phyloP scores from a whole-genome alignment of 768 basidiomycete species.

The Leucocoprinus birnbaumii region DNA sequence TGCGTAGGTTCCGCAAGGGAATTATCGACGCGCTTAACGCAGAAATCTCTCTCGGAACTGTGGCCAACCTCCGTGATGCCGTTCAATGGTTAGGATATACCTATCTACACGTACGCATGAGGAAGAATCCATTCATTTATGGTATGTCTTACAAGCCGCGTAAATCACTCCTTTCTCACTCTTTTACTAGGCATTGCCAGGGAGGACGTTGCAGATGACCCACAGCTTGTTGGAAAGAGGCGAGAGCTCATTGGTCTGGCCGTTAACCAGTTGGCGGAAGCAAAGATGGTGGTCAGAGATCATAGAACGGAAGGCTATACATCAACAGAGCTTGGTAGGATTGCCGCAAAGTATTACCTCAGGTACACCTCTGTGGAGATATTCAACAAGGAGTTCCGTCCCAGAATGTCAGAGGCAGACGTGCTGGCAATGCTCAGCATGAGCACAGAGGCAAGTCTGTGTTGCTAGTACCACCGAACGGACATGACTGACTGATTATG shows the following conservation, averaged over 20 bases:
- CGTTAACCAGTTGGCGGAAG: slow-evolving; percentile 61
- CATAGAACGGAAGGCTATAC: slow-evolving; percentile 51
- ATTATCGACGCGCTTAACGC: slow-evolving; percentile 93
- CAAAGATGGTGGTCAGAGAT: slow-evolving; percentile 84
- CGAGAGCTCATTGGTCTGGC: slow-evolving; percentile 63
- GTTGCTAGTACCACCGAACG: background rate
- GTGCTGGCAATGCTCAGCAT: slow-evolving; percentile 80
- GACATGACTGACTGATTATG: slow-evolving; percentile 1
- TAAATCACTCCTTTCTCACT: background rate
- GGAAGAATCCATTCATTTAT: slow-evolving; percentile 84
- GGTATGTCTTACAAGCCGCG: slow-evolving; percentile 49
- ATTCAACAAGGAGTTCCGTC: slow-evolving; percentile 76
- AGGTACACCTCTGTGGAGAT: slow-evolving; percentile 81
- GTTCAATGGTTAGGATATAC: slow-evolving; percentile 97
- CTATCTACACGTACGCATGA: slow-evolving; percentile 94
- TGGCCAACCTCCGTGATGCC: slow-evolving; percentile 81
- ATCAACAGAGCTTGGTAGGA: slow-evolving; percentile 90
- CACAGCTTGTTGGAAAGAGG: slow-evolving; percentile 67
- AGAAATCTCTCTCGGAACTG: slow-evolving; percentile 93
- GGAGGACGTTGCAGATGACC: slow-evolving; percentile 68
- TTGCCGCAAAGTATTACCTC: slow-evolving; percentile 97
- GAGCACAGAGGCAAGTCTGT: slow-evolving; percentile 77
- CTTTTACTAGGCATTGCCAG: slow-evolving; percentile 61
- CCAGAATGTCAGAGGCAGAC: slow-evolving; percentile 91
- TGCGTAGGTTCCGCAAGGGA: slow-evolving; percentile 68